Conservation (phyloP, 106 monocot genomes). For the Dendrobium officinale region DNA sequence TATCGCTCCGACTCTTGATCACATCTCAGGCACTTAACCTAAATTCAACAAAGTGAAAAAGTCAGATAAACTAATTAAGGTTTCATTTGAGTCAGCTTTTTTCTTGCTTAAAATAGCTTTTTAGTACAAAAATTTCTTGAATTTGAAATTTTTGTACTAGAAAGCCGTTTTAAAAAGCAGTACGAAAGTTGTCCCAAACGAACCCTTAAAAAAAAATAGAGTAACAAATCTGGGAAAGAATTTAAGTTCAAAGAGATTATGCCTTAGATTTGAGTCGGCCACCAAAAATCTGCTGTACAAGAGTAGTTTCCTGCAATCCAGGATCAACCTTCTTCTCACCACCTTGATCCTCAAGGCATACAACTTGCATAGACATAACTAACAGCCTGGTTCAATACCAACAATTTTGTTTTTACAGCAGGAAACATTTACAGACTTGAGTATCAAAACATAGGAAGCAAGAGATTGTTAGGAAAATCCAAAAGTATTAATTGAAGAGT, state of each 20-base stretch:
- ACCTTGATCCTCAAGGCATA: slow-evolving; percentile 70
- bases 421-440: background rate
- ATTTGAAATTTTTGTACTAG: no score
- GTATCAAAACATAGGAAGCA: background rate
- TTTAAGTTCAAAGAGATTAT: background rate
- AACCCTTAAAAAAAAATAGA: background rate
- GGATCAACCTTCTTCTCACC: slow-evolving; percentile 78
- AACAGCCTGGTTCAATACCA: slow-evolving; percentile 50
- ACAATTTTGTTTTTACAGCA: background rate
- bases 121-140: no score
- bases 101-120: no score
- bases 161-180: no score
- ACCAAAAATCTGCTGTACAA: slow-evolving; percentile 94
- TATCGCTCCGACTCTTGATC: slow-evolving; percentile 86
- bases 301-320: slow-evolving; percentile 82
- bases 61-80: background rate
- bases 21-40: slow-evolving; percentile 95
- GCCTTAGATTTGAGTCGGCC: slow-evolving; percentile 93
- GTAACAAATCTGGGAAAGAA: background rate
- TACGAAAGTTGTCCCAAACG: no score
- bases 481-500: background rate
- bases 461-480: background rate
- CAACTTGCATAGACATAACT: slow-evolving; percentile 87
- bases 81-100: no score
- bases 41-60: background rate